Base-by-base conservation (phyloP, 2,329 filamentous ascomycete species). In the Claviceps lovelessii region DNA sequence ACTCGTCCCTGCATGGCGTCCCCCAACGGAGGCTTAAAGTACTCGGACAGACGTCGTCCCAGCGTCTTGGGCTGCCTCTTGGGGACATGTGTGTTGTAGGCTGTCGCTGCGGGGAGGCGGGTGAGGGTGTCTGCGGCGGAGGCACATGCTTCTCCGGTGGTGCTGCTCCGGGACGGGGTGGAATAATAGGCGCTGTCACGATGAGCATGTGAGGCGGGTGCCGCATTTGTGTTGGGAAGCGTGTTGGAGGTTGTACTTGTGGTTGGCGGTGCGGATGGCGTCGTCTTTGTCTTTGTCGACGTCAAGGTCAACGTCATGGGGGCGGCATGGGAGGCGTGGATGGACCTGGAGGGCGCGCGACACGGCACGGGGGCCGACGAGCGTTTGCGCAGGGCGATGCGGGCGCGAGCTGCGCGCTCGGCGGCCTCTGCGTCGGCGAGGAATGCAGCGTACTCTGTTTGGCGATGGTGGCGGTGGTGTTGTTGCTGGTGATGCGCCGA, bases 101-200 rank as follows among this genome's bases (percentile, higher is more conserved):
- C 42, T 39, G 33, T 6, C 33, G 33, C 33, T 4, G 33, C 33
- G 33, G 33, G 33, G 33, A 33, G 33, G 33, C 33, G 33, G 33
- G 33, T 33, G 33, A 33, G 33, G 33, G 33, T 6, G 33, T 23
- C 23, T 23, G 23, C 23, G 23, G 23, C 23, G 23, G 23, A 23
- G 23, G 23, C 23, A 23, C 23, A 23, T 23, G 23, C 23, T 23
- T 23, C 23, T 23, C 23, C 33, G 33, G 33, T 48, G 28, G 33
- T 33, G n/a, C 46, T 58, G 49, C 57, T 58, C 39, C 49, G 53
- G 33, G 54, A 53, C 2, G 31, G 53, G 29, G 35, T 51, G 35
- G 57, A 55, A 45, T 55, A 56, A 23, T 58, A 57, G 15, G 55
- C 55, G 41, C 55, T 58, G 49, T 58, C 55, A 1, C 56, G 56